These are phyloP conservation scores for Microsporum ferrugineum DNA, from an alignment of 2,329 filamentous ascomycete genomes.

Conservation along the genomic window DNA sequence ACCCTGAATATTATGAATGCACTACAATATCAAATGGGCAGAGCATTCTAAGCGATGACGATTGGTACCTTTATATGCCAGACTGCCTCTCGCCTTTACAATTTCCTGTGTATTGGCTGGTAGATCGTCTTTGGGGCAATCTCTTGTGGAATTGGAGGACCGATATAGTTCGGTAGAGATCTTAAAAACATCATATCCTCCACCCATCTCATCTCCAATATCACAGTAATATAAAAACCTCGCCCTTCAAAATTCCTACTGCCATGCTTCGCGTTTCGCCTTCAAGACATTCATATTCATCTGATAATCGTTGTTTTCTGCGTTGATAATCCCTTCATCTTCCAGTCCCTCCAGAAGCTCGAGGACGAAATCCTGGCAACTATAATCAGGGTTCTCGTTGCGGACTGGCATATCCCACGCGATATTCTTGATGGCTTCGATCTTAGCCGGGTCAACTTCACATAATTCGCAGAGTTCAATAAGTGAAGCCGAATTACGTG, in stretches of 20 bases:
- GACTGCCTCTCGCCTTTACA: constrained; percentile 18
- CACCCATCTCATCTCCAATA: neutral
- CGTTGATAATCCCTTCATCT: constrained; percentile 10
- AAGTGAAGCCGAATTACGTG: neutral
- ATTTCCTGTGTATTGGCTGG: constrained; percentile 7
- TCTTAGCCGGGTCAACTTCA: neutral
- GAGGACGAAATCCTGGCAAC: constrained; percentile 21
- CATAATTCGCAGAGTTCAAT: neutral
- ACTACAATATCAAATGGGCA: constrained; percentile 15
- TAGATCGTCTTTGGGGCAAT: constrained; percentile 11
- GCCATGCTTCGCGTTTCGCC: constrained; percentile 9
- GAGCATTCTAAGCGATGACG: constrained; percentile 17
- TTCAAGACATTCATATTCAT: neutral
- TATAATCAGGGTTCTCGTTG: constrained; percentile 18
- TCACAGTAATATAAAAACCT: neutral
- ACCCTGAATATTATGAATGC: constrained; percentile 23
- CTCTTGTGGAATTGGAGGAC: neutral
- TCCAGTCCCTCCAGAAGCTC: constrained; percentile 17
- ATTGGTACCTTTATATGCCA: constrained; percentile 23
- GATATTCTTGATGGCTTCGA: constrained; percentile 11
- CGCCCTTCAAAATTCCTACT: neutral
- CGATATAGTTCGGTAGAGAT: neutral
- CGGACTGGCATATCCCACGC: constrained; percentile 13
- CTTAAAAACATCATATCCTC: neutral
- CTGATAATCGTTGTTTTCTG: neutral